Evolutionary conservation across 805 yeast genomes (phyloP), one percentile per base, ranked within the genome.

Genomic region (Barnettozyma sucrosica): DNA sequence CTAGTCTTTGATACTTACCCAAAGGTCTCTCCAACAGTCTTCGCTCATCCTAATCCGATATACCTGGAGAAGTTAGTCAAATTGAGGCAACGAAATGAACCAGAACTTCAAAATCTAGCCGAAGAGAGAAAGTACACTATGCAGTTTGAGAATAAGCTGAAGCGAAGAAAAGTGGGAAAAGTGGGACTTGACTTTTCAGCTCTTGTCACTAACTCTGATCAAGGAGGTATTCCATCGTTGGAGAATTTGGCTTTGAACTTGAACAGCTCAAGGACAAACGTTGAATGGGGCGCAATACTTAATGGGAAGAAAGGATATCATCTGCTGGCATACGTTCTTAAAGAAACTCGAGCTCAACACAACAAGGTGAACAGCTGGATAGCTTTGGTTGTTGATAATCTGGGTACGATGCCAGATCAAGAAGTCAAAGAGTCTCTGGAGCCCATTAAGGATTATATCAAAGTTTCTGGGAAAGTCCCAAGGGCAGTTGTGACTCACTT

Each of bases 1-100:
- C 43, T 56, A 19, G 50, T 64, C 19, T 50, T 59, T 18, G 61
- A 60, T 36, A 50, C 54, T 5, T 55, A 64, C 20, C 64, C 64
- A 5, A 46, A 42, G 3, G 52, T 62, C 2, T 51, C 60, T 19
- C 53, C 59, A 7, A 53, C 51, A 7, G 56, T 61, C 10, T 66
- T 70, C 46, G 34, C 41, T 5, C 53, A 52, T 32, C 58, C 60
- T 11, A 43, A 57, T 26, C 36, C 26, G 5, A 32, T 26, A 6
- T 58, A 57, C 24, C 16, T 50, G 2, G 21, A 52, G 1, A 40
- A 33, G 4, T 32, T 58, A 16, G 20, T 36, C 9, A 19, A 11
- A 9, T 20, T 58, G 14, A 39, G 43, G 5, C 13, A 18, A 7
- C 25, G 40, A 5, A 19, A 25, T 4, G 44, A 11, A 2, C n/a